Conservation (phyloP, 164 flowering plant genomes). For the Nelumbo lutea region DNA sequence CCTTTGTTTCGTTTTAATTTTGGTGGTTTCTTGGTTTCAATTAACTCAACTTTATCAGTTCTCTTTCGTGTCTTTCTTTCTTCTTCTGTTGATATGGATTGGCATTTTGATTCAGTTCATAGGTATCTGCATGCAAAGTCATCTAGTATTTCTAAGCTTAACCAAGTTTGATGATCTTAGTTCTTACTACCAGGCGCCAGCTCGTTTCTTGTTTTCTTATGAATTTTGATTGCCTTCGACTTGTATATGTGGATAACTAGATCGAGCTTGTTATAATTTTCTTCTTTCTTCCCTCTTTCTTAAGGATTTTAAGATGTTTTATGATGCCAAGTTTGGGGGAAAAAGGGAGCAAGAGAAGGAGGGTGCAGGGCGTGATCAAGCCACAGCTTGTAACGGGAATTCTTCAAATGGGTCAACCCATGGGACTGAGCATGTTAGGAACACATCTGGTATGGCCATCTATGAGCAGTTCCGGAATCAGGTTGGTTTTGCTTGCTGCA, state of each 20-base stretch:
- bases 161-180: background rate
- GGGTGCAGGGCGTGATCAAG: slow-evolving; percentile 12
- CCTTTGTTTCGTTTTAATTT: slow-evolving; percentile 2
- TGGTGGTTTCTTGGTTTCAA: background rate
- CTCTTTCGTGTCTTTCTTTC: background rate
- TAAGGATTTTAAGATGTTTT: slow-evolving; percentile 86
- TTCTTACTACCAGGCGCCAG: no score
- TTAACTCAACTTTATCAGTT: background rate
- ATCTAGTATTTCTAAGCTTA: background rate
- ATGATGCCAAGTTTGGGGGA: slow-evolving; percentile 93
- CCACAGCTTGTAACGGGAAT: slow-evolving; percentile 8
- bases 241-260: background rate
- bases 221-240: background rate
- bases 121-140: background rate
- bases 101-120: background rate
- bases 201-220: background rate
- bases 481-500: slow-evolving; percentile 31
- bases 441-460: slow-evolving; percentile 57
- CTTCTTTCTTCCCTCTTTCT: background rate
- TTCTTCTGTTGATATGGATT: background rate
- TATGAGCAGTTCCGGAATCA: slow-evolving; percentile 70
- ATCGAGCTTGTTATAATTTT: background rate
- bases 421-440: slow-evolving; percentile 38
- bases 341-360: slow-evolving; percentile 37
- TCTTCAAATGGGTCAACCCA: background rate